Evolutionary conservation across 345 rosid species (phyloP).

Genomic region (Sisymbrium irio): DNA sequence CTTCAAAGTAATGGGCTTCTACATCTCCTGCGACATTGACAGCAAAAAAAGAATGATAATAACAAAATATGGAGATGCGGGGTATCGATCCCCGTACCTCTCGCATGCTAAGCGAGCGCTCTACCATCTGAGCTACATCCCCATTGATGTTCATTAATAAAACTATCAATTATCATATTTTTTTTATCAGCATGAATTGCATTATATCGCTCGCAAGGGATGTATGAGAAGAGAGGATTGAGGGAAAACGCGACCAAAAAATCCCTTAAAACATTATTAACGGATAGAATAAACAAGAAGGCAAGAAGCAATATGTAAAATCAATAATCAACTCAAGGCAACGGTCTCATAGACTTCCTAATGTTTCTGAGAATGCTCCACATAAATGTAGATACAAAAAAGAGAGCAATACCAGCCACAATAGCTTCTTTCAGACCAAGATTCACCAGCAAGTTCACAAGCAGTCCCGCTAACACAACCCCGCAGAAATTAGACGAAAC

Average conservation of each 20-base stretch:
- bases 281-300: neutral
- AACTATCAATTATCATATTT: no score
- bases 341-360: conserved; percentile 49
- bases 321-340: conserved; percentile 11
- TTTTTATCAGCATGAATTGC: neutral
- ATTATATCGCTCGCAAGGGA: neutral
- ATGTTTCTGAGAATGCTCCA: conserved; percentile 72
- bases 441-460: conserved; percentile 80
- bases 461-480: conserved; percentile 74
- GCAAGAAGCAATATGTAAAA: neutral
- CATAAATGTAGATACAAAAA: conserved; percentile 73
- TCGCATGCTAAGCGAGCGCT: conserved; percentile 93
- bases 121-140: conserved; percentile 95
- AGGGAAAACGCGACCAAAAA: neutral
- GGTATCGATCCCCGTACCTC: conserved; percentile 88
- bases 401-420: conserved; percentile 60
- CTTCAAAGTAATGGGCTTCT: neutral
- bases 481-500: conserved; percentile 77
- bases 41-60: no score
- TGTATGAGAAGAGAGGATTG: neutral
- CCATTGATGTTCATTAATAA: no score
- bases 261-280: neutral
- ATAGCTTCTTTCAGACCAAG: conserved; percentile 79
- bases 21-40: no score
- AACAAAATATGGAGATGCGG: conserved; percentile 57